Conservation (phyloP, 208 protist genomes). For the Herpetomonas muscarum region DNA sequence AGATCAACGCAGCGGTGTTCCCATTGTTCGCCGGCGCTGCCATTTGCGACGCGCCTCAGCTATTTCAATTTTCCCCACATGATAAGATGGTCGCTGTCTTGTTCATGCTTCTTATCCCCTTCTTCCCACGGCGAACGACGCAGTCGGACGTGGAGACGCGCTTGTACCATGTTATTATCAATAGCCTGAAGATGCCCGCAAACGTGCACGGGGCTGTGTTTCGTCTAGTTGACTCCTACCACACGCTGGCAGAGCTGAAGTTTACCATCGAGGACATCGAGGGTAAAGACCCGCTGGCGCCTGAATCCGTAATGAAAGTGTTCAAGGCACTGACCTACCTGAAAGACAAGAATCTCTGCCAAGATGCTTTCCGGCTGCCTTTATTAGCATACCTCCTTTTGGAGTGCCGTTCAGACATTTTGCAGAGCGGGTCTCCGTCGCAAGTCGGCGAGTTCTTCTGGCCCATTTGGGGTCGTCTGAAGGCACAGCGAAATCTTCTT, state of each 20-base stretch:
- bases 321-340: constrained; percentile 53
- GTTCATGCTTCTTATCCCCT: constrained; percentile 35
- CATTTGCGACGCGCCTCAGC: constrained; percentile 5
- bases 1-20: constrained; percentile 27
- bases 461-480: constrained; percentile 30
- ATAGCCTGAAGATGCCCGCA: constrained; percentile 75
- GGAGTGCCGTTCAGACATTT: constrained; percentile 16
- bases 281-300: constrained; percentile 5
- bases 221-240: constrained; percentile 68
- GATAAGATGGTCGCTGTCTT: constrained; percentile 23
- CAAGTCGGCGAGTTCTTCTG: constrained; percentile 7
- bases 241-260: constrained; percentile 22
- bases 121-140: constrained; percentile 16
- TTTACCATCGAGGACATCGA: constrained; percentile 23
- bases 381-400: constrained; percentile 51
- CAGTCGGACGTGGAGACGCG: constrained; percentile 30
- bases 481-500: constrained; percentile 35
- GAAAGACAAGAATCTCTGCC: constrained; percentile 46
- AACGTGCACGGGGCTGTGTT: constrained; percentile 41
- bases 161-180: constrained; percentile 62
- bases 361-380: constrained; percentile 47
- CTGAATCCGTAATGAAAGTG: constrained; percentile 29
- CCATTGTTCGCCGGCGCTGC: constrained; percentile 26
- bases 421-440: constrained; percentile 1
- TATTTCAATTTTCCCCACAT: no score